Evolutionary conservation across 208 protist genomes (phyloP).

Genomic region (Trypanosoma melophagium): DNA sequence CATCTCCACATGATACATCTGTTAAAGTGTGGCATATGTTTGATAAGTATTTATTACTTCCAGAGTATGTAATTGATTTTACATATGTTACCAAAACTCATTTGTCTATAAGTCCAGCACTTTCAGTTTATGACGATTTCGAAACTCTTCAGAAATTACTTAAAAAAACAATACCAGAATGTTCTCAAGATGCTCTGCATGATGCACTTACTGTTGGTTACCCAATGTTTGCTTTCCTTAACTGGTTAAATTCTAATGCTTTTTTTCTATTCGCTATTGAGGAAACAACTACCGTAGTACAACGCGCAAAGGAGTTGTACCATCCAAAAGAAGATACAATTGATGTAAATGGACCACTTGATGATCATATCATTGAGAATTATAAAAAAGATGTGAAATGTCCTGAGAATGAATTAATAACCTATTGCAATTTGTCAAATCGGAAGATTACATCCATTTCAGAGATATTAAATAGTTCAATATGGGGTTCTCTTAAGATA

Average conservation of each 20-base stretch:
- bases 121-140: slow-evolving; percentile 29
- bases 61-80: slow-evolving; percentile 89
- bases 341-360: slow-evolving; percentile 24
- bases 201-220: slow-evolving; percentile 35
- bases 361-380: slow-evolving; percentile 27
- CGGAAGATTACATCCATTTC: slow-evolving; percentile 42
- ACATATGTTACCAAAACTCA: slow-evolving; percentile 45
- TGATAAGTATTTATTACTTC: slow-evolving; percentile 73
- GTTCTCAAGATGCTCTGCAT: slow-evolving; percentile 8
- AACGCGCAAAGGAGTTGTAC: slow-evolving; percentile 13
- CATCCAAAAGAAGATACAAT: not conserved
- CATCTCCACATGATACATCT: slow-evolving; percentile 31
- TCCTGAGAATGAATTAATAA: slow-evolving; percentile 5
- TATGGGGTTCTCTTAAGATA: slow-evolving; percentile 38
- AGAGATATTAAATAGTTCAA: slow-evolving; percentile 26
- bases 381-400: slow-evolving; percentile 33
- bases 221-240: slow-evolving; percentile 36
- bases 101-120: slow-evolving; percentile 16
- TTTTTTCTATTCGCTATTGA: slow-evolving; percentile 41
- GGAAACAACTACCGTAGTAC: slow-evolving; percentile 46
- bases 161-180: slow-evolving; percentile 15
- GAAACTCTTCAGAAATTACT: slow-evolving; percentile 15
- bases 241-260: slow-evolving; percentile 34
- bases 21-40: slow-evolving; percentile 85
- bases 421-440: slow-evolving; percentile 45